Evolutionary conservation across 1,284 basidiomycete species (phyloP).

Genomic region (Irpex sp.): DNA sequence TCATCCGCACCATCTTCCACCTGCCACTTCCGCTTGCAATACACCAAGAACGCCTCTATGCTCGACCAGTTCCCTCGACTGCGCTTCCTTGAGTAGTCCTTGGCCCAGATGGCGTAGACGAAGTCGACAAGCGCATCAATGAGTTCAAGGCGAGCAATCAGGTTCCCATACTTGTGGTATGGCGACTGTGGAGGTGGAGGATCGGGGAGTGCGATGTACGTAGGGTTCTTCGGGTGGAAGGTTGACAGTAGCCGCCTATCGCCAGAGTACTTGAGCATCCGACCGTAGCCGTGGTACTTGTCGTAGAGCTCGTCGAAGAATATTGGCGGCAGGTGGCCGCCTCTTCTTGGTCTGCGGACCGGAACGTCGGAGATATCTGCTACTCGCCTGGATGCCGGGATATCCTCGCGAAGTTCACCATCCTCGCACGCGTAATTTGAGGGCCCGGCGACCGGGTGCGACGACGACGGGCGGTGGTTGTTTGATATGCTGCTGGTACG

Average conservation of each 20-base stretch:
- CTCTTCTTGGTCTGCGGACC: constrained; percentile 61
- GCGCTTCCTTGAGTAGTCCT: constrained; percentile 53
- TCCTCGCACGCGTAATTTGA: constrained; percentile 26
- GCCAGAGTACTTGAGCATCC: constrained; percentile 72
- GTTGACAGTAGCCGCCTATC: constrained; percentile 72
- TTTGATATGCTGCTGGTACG: constrained; percentile 41
- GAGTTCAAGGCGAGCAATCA: constrained; percentile 72
- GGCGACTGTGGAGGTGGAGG: constrained; percentile 60
- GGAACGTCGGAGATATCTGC: constrained; percentile 42
- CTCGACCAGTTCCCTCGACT: constrained; percentile 58
- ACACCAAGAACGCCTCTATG: constrained; percentile 57
- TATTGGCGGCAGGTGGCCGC: constrained; percentile 30
- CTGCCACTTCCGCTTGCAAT: constrained; percentile 66
- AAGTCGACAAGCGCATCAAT: constrained; percentile 72
- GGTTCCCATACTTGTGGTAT: constrained; percentile 66
- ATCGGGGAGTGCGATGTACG: constrained; percentile 55
- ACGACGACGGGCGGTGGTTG: constrained; percentile 24
- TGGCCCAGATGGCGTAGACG: constrained; percentile 69
- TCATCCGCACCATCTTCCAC: constrained; percentile 58
- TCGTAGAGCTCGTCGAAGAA: constrained; percentile 44
- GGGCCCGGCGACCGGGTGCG: constrained; percentile 14
- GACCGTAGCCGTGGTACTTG: constrained; percentile 58
- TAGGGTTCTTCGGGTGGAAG: constrained; percentile 57
- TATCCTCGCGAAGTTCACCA: constrained; percentile 33
- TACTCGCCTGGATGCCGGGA: constrained; percentile 8